Base-by-base conservation (phyloP, 306 rosid species). In the Quercus wislizeni region DNA sequence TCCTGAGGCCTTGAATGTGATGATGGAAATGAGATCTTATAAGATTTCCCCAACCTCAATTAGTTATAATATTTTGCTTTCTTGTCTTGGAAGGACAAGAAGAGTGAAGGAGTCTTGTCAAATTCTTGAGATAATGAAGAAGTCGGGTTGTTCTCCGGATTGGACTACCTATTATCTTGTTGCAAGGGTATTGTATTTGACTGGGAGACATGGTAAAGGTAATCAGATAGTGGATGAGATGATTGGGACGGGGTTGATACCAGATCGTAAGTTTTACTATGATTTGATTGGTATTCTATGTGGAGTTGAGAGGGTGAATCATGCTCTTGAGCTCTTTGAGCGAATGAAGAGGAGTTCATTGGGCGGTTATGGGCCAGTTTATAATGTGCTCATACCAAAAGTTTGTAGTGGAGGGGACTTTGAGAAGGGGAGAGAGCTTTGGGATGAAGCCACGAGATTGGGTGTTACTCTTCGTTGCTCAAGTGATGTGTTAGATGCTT, bases 371-470 rank as follows among this genome's bases (percentile, higher is more conserved):
- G 91, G 96, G 52, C 97, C 93, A 3, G 89, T 94, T 85, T 94
- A 94, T 87, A 96, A 92, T 79, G 90, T 90, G 70, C 91, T 94
- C 58, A 94, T 94, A 72, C 92, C 96, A 55, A 94, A 92, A 83
- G 84, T 92, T 38, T 90, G 92, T 65, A 83, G 83, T 73, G 94
- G 89, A 80, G 96, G 98, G 63, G 87, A 82, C 75, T 90, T 90
- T 78, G 93, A 82, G 56, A 92, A 85, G 83, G 98, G 96, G 23
- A 89, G 82, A 77, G 87, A 90, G 76, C 94, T 90, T 21, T 94
- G 97, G 97, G 87, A 90, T 46, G 97, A 94, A 75, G 98, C 96
- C 57, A 30, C 46, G 18, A 19, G 61, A 13, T 80, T 87, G 93
- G 96, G 96, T n/a, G 74, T 92, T n/a, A 13, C 82, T 75, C 92